phyloP scores from a whole-genome alignment of 768 basidiomycete species.

The Termitomyces bulborhizus region DNA sequence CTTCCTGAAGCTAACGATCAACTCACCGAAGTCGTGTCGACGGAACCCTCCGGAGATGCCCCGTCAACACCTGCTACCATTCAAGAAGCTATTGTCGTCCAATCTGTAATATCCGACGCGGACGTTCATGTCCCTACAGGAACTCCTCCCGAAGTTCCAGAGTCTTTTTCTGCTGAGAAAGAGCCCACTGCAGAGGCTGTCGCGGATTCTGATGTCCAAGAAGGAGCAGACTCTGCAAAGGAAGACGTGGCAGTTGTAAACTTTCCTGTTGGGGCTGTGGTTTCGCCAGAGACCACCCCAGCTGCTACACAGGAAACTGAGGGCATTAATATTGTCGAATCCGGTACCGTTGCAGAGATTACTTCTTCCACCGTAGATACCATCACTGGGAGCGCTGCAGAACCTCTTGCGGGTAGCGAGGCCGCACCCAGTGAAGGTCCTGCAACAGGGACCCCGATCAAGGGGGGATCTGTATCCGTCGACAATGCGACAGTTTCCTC shows the following conservation, averaged over 20 bases:
- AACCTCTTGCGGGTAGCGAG: conserved; percentile 3
- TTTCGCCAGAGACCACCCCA: neutral
- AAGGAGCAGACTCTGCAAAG: neutral
- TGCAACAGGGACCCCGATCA: neutral
- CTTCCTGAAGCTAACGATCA: neutral
- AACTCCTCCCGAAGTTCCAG: neutral
- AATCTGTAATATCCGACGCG: neutral
- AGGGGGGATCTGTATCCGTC: neutral
- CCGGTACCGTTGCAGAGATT: neutral
- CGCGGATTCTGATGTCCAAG: neutral
- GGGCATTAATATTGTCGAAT: neutral
- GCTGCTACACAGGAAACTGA: neutral
- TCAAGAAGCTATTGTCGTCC: neutral
- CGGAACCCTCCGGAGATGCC: too few relatives aligned
- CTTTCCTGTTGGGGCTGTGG: neutral
- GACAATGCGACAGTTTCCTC: neutral
- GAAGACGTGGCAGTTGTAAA: neutral
- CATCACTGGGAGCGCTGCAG: neutral
- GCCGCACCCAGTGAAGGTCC: neutral
- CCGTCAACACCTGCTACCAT: neutral
- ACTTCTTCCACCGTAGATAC: neutral
- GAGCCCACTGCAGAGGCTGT: neutral
- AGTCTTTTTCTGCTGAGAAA: neutral
- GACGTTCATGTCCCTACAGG: neutral
- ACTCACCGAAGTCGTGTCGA: neutral